Conservation (phyloP, 352 stramenopile genomes). For the Phytophthora kernoviae region DNA sequence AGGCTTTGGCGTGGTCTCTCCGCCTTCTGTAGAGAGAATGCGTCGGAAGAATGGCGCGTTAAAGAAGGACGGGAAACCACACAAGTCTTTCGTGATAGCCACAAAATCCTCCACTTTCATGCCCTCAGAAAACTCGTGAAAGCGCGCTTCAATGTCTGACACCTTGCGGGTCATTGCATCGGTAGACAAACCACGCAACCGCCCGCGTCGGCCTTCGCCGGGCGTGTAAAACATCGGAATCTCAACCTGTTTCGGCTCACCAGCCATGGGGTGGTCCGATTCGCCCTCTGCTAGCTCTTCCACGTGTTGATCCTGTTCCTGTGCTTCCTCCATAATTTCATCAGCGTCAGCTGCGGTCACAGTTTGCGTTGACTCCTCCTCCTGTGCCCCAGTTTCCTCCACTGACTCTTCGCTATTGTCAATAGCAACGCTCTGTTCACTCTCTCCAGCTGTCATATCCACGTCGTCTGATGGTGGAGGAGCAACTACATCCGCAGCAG, state of each 20-base stretch:
- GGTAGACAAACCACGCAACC: conserved; percentile 63
- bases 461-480: conserved; percentile 43
- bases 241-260: conserved; percentile 31
- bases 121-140: conserved; percentile 76
- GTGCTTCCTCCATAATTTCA: conserved; percentile 27
- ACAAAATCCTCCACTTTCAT: conserved; percentile 92
- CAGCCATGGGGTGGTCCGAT: conserved; percentile 39
- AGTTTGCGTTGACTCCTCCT: conserved; percentile 19
- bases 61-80: conserved; percentile 98
- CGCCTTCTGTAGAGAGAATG: conserved; percentile 61
- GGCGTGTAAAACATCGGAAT: conserved; percentile 80
- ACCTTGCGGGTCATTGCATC: conserved; percentile 68
- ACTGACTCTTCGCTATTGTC: conserved; percentile 12
- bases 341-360: conserved; percentile 13
- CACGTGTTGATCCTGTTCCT: conserved; percentile 1
- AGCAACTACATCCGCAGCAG: not conserved
- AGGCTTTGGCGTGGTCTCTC: conserved; percentile 29
- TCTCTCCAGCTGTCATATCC: conserved; percentile 41
- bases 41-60: conserved; percentile 96
- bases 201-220: conserved; percentile 61
- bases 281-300: conserved; percentile 14
- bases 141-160: conserved; percentile 78
- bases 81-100: conserved; percentile 97
- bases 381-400: conserved; percentile 11
- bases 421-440: conserved; percentile 11